These are phyloP conservation scores for Capsicum rhomboideum DNA, from an alignment of 257 asterid species.

Conservation along the genomic window DNA sequence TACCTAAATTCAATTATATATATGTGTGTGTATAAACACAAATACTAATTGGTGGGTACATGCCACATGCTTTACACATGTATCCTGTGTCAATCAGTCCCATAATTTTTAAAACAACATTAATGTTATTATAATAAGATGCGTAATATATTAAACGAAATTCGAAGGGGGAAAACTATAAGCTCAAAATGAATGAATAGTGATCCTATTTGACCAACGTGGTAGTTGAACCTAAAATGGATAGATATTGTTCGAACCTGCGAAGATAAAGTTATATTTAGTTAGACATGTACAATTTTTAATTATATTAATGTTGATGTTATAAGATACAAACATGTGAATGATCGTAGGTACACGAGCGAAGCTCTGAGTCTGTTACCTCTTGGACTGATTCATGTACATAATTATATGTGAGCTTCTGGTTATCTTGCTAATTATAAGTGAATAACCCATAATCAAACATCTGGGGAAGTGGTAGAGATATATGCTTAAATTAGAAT, in stretches of 20 bases:
- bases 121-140: background rate
- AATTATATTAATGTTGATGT: background rate
- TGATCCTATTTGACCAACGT: background rate
- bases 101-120: background rate
- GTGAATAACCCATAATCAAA: background rate
- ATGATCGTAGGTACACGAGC: background rate
- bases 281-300: background rate
- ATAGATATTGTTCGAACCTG: background rate
- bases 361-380: background rate
- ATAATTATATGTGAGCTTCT: background rate
- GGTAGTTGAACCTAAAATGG: background rate
- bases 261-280: background rate
- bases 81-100: background rate
- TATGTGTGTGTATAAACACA: background rate
- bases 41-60: background rate
- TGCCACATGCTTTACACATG: background rate
- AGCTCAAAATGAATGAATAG: background rate
- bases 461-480: background rate
- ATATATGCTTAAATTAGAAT: background rate
- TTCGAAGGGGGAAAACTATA: background rate
- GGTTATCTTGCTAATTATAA: background rate
- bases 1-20: background rate
- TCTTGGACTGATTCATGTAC: background rate
- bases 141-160: background rate
- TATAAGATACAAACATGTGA: background rate